Conservation (phyloP, 2,329 filamentous ascomycete species). For the Nannizziopsis arthrosporioides region DNA sequence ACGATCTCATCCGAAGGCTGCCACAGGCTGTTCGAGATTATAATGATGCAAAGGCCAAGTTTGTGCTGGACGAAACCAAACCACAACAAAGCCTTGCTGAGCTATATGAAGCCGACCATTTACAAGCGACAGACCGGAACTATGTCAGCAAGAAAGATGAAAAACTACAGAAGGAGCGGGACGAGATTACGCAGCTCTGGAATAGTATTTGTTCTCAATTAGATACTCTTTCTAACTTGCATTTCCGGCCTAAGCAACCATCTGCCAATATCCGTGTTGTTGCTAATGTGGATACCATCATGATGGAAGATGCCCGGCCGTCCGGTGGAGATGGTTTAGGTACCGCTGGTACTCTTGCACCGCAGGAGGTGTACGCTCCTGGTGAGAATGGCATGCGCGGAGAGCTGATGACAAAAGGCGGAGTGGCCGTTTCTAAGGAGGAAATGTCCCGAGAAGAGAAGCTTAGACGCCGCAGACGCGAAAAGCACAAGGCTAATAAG, state of each 20-base stretch:
- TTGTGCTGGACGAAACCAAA: slow-evolving; percentile 79
- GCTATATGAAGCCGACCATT: slow-evolving; percentile 86
- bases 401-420: slow-evolving; percentile 67
- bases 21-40: slow-evolving; percentile 60
- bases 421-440: slow-evolving; percentile 63
- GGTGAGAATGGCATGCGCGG: slow-evolving; percentile 53
- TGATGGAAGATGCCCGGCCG: slow-evolving; percentile 91
- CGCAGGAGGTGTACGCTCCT: slow-evolving; percentile 87
- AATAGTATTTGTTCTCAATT: slow-evolving; percentile 66
- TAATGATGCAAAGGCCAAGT: slow-evolving; percentile 54
- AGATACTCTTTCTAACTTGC: slow-evolving; percentile 82
- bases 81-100: slow-evolving; percentile 79
- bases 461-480: slow-evolving; percentile 58
- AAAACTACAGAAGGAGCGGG: slow-evolving; percentile 68
- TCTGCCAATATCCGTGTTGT: slow-evolving; percentile 76
- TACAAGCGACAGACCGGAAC: slow-evolving; percentile 63
- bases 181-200: slow-evolving; percentile 74
- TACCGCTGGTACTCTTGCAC: slow-evolving; percentile 61
- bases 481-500: slow-evolving; percentile 73
- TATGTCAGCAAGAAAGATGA: slow-evolving; percentile 75
- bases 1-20: slow-evolving; percentile 73
- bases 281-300: slow-evolving; percentile 77
- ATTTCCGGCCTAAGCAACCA: slow-evolving; percentile 83
- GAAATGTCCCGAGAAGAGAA: slow-evolving; percentile 87
- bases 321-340: slow-evolving; percentile 57